phyloP scores from a whole-genome alignment of 257 asterid genomes.

The Anisodus acutangulus region DNA sequence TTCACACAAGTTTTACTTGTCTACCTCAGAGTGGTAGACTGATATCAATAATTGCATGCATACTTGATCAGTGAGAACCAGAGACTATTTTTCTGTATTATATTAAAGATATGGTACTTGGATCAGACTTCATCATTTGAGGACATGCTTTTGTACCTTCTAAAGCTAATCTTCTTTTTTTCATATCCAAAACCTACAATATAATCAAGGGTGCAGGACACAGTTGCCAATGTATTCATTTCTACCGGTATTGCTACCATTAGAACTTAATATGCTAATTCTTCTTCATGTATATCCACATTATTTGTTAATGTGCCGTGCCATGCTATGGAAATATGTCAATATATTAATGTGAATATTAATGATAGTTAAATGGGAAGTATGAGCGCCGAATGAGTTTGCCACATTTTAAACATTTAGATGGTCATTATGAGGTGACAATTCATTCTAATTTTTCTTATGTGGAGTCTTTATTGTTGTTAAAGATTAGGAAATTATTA shows the following conservation, averaged over 20 bases:
- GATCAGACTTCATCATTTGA: background rate
- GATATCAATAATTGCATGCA: background rate
- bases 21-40: background rate
- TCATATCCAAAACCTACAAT: background rate
- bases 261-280: background rate
- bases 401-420: background rate
- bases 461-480: background rate
- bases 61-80: background rate
- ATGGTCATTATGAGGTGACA: background rate
- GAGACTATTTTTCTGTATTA: background rate
- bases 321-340: background rate
- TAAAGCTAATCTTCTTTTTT: background rate
- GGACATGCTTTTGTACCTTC: background rate
- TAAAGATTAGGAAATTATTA: background rate
- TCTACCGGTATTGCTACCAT: background rate
- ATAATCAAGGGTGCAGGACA: background rate
- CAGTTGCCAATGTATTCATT: background rate
- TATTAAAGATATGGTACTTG: background rate
- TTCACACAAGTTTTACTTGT: slow-evolving; percentile 3
- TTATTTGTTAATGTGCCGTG: background rate
- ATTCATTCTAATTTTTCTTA: background rate
- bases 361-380: background rate
- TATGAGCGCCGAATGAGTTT: background rate
- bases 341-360: no score
- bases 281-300: background rate